Conservation (phyloP, 2,329 filamentous ascomycete genomes). For the Lizonia empirigonia region DNA sequence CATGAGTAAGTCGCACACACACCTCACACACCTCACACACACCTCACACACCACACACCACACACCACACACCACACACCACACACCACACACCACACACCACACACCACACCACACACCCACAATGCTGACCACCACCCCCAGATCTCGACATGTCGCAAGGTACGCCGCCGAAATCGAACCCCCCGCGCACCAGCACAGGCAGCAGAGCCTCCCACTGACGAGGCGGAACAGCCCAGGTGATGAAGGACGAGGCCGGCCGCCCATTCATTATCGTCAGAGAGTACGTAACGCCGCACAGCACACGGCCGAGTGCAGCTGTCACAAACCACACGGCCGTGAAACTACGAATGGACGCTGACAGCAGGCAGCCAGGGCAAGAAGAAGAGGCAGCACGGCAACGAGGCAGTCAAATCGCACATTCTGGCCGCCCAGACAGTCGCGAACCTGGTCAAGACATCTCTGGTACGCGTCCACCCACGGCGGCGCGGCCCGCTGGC, state of each 20-base stretch:
- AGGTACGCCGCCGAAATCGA: conserved; percentile 59
- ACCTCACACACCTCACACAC: no score
- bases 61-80: background rate
- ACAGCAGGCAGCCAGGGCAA: conserved; percentile 75
- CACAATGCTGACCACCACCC: conserved; percentile 30
- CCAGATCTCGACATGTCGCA: conserved; percentile 83
- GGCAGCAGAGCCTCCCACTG: conserved; percentile 33
- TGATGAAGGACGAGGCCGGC: conserved; percentile 97
- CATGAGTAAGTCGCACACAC: conserved; percentile 47
- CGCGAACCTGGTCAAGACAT: conserved; percentile 96
- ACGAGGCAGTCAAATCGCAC: conserved; percentile 96
- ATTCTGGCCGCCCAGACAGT: conserved; percentile 96
- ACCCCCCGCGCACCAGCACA: conserved; percentile 1
- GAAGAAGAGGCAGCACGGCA: conserved; percentile 96
- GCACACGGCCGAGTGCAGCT: no score
- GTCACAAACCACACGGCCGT: background rate
- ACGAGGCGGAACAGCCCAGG: conserved; percentile 57
- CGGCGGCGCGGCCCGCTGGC: background rate
- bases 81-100: conserved; percentile 16
- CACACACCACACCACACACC: background rate
- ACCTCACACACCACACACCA: conserved; percentile 18
- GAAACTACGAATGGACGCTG: background rate
- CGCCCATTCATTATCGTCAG: conserved; percentile 97
- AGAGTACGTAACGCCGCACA: conserved; percentile 75
- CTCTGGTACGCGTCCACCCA: conserved; percentile 62